A percentile compares a stretch with the other conserved stretches of the same genome.
phyloP scores from a whole-genome alignment of 2,329 filamentous ascomycete genomes.

The Passalora sequoiae region DNA sequence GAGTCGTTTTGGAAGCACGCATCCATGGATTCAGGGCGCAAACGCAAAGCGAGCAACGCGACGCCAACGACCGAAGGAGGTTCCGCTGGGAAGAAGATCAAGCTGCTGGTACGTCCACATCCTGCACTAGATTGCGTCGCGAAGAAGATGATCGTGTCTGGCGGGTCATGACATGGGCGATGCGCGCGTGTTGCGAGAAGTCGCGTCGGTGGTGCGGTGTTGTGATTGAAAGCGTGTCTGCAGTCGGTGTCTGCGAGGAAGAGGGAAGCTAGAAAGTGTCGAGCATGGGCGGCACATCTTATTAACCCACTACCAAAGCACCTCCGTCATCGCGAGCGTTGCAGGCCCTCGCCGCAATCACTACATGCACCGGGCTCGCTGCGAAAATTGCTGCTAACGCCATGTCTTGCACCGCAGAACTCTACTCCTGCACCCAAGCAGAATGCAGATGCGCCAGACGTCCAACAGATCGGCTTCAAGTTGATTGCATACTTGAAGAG shows the following conservation, averaged over 20 bases:
- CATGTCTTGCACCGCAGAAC: conserved; percentile 31
- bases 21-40: conserved; percentile 43
- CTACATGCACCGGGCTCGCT: not conserved
- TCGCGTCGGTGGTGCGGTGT: too few relatives aligned
- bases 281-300: conserved; percentile 18
- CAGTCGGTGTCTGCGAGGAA: not conserved
- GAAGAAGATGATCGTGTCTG: not conserved
- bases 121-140: conserved; percentile 1
- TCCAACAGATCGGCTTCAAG: conserved; percentile 58
- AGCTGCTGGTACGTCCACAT: conserved; percentile 52
- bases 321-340: conserved; percentile 26
- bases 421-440: conserved; percentile 23
- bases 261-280: not conserved
- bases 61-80: conserved; percentile 44
- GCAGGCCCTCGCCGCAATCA: too few relatives aligned
- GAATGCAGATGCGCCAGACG: conserved; percentile 24
- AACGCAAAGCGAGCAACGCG: conserved; percentile 52
- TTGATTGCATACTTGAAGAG: conserved; percentile 71
- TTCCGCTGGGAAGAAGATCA: conserved; percentile 53
- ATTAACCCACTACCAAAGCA: conserved; percentile 19
- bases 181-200: not conserved
- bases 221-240: too few relatives aligned
- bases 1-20: not conserved
- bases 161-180: not conserved
- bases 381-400: not conserved